A percentile compares a stretch with the other conserved stretches of the same genome.
Conservation (phyloP, 2,329 filamentous ascomycete species). For the Hirsutella minnesotensis region DNA sequence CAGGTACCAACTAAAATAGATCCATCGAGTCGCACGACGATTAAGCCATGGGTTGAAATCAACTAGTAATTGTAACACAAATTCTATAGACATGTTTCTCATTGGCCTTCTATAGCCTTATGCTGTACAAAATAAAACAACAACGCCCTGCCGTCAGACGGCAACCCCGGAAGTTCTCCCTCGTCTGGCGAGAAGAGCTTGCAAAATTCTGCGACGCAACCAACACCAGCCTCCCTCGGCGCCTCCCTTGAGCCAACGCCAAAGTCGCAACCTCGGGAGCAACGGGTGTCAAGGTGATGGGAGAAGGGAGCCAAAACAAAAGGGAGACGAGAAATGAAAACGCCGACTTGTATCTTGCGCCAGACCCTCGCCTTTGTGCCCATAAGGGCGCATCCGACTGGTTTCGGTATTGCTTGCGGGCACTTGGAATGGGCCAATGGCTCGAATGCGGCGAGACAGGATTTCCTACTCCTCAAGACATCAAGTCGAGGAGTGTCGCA, state of each 20-base stretch:
- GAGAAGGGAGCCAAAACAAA: background rate
- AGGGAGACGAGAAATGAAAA: slow-evolving; percentile 9
- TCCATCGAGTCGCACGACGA: no score
- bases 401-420: slow-evolving; percentile 9
- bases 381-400: slow-evolving; percentile 7
- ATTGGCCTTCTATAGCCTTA: background rate
- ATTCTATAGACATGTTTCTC: background rate
- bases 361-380: slow-evolving; percentile 5
- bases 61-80: no score
- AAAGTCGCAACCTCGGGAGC: background rate
- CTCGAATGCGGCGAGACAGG: background rate
- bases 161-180: no score
- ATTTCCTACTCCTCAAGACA: background rate
- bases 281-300: background rate
- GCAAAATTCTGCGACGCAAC: no score
- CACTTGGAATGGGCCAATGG: no score
- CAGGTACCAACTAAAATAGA: no score
- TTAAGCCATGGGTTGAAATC: no score
- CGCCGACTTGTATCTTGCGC: slow-evolving; percentile 14
- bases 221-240: background rate
- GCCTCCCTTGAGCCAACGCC: background rate
- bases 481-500: background rate
- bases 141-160: no score
- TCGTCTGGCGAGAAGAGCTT: no score
- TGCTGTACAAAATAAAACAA: background rate